A percentile compares a stretch with the other conserved stretches of the same genome.
Conservation (phyloP, 805 yeast species). For the Clavispora vitiphila region DNA sequence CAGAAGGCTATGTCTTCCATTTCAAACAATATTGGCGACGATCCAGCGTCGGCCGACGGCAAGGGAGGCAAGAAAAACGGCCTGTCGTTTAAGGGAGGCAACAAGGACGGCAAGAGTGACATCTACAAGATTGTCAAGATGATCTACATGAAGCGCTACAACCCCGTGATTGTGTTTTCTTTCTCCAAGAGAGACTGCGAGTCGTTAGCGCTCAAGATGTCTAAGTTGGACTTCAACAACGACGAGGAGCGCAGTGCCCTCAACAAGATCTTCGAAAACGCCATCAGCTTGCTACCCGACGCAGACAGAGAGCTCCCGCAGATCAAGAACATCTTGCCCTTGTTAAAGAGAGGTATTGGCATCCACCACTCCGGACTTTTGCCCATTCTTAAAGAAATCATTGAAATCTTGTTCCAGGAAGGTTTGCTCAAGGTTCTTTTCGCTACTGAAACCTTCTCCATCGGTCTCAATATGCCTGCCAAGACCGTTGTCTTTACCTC, state of each 20-base stretch:
- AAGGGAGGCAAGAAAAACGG: slow-evolving; percentile 67
- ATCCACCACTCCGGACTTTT: slow-evolving; percentile 96
- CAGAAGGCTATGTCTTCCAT: slow-evolving; percentile 98
- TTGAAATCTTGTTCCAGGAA: slow-evolving; percentile 94
- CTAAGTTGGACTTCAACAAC: slow-evolving; percentile 88
- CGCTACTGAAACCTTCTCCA: slow-evolving; percentile 97
- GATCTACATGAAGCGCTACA: slow-evolving; percentile 95
- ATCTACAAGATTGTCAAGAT: slow-evolving; percentile 94
- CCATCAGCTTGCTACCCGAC: slow-evolving; percentile 82
- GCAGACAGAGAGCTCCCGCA: slow-evolving; percentile 91
- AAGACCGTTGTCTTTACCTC: slow-evolving; percentile 97
- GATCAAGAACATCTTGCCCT: slow-evolving; percentile 84
- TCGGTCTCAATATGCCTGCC: slow-evolving; percentile 99
- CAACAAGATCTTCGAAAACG: slow-evolving; percentile 85
- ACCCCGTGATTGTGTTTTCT: slow-evolving; percentile 98
- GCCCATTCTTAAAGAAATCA: slow-evolving; percentile 90
- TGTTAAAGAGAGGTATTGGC: slow-evolving; percentile 92
- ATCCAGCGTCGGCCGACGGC: slow-evolving; percentile 53
- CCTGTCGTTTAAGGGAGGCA: slow-evolving; percentile 83
- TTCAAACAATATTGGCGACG: slow-evolving; percentile 78
- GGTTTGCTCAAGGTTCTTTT: slow-evolving; percentile 90
- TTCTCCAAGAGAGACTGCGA: slow-evolving; percentile 97
- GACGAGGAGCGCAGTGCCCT: slow-evolving; percentile 92
- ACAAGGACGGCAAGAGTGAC: slow-evolving; percentile 71
- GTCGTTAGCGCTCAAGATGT: slow-evolving; percentile 88